phyloP scores from a whole-genome alignment of 352 stramenopile genomes.

The Pythium coloratum region DNA sequence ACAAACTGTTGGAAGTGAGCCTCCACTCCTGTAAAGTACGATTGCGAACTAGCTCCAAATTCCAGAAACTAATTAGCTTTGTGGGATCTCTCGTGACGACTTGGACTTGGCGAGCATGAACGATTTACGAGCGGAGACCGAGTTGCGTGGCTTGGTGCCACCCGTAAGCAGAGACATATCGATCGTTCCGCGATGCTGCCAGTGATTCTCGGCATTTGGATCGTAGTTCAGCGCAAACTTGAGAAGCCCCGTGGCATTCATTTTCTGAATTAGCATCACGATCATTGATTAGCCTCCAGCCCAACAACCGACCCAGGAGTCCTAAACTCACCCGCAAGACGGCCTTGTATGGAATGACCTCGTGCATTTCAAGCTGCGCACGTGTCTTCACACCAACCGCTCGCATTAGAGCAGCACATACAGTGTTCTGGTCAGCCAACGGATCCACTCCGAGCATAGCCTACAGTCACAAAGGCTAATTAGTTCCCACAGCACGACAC shows the following conservation, averaged over 20 bases:
- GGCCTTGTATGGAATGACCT: slow-evolving; percentile 54
- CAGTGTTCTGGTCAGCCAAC: slow-evolving; percentile 34
- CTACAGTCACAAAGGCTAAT: slow-evolving; percentile 15
- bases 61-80: no score
- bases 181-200: slow-evolving; percentile 23
- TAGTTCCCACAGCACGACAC: background rate
- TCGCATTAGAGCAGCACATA: slow-evolving; percentile 40
- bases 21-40: slow-evolving; percentile 16
- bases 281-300: slow-evolving; percentile 5
- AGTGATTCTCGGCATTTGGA: slow-evolving; percentile 55
- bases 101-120: background rate
- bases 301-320: background rate
- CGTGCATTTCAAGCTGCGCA: slow-evolving; percentile 45
- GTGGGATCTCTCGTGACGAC: background rate
- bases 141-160: background rate
- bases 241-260: slow-evolving; percentile 69
- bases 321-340: slow-evolving; percentile 44
- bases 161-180: background rate
- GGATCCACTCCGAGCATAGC: slow-evolving; percentile 55
- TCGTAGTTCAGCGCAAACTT: slow-evolving; percentile 82
- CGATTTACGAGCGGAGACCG: background rate
- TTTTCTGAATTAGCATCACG: slow-evolving; percentile 36
- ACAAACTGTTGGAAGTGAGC: slow-evolving; percentile 3
- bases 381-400: slow-evolving; percentile 43
- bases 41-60: background rate